phyloP scores from a whole-genome alignment of 2,329 filamentous ascomycete genomes.

The Verticillium zaregamsianum region DNA sequence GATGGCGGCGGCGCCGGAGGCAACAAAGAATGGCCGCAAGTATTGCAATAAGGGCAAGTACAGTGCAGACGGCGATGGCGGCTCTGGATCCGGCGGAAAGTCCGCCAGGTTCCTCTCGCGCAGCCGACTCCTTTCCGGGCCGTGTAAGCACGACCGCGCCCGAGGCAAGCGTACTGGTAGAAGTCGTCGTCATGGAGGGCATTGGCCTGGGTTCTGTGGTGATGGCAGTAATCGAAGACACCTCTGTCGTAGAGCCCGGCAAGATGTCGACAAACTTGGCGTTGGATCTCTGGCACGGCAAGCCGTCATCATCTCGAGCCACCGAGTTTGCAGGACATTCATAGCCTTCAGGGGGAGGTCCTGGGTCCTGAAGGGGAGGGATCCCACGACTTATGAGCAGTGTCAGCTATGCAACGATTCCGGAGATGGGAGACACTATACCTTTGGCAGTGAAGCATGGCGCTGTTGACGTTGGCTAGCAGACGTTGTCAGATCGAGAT shows the following conservation, averaged over 20 bases:
- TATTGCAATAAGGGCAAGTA: constrained; percentile 33
- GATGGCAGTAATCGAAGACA: not conserved
- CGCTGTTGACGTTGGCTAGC: constrained; percentile 44
- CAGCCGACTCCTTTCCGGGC: not conserved
- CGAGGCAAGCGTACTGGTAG: not conserved
- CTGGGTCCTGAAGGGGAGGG: constrained; percentile 26
- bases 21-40: constrained; percentile 31
- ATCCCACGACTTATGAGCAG: constrained; percentile 21
- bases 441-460: constrained; percentile 49
- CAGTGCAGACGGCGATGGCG: constrained; percentile 38
- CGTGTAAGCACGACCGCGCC: not conserved
- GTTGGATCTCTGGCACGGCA: constrained; percentile 1
- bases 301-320: not conserved
- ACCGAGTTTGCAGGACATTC: constrained; percentile 17
- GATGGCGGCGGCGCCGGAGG: constrained; percentile 24
- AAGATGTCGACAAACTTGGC: constrained; percentile 1
- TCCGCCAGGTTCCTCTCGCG: not conserved
- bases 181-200: not conserved
- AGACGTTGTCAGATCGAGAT: constrained; percentile 12
- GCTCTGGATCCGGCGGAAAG: constrained; percentile 37
- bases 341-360: constrained; percentile 25
- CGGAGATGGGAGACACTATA: constrained; percentile 22
- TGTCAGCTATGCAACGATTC: constrained; percentile 1
- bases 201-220: constrained; percentile 1
- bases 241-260: not conserved